Percentiles rank a stretch among this genome's conserved stretches.
Conservation (phyloP, 441 rosid species). For the Gossypium lobatum region DNA sequence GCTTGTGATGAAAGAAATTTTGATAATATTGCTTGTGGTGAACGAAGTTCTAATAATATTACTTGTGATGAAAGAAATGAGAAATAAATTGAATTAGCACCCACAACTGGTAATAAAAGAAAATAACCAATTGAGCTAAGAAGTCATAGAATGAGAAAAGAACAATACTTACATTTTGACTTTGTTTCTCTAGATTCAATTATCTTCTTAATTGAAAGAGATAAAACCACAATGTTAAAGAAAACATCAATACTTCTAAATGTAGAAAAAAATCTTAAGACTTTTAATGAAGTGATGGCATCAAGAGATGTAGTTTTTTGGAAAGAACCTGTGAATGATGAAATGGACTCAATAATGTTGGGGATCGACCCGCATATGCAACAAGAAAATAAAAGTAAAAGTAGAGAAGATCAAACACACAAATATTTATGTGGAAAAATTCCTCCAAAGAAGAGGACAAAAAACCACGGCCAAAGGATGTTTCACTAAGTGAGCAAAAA, state of each 20-base stretch:
- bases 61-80: background rate
- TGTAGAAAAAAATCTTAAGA: background rate
- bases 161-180: background rate
- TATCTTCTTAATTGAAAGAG: background rate
- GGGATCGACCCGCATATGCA: too few species aligned
- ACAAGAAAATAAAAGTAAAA: too few species aligned
- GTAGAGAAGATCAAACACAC: too few species aligned
- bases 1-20: too few species aligned
- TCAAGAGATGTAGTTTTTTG: background rate
- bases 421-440: too few species aligned
- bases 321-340: background rate
- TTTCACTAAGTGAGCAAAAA: too few species aligned
- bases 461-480: too few species aligned
- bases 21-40: background rate
- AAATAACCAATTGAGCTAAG: background rate
- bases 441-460: too few species aligned
- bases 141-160: background rate
- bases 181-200: background rate
- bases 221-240: background rate
- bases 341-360: background rate
- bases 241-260: background rate
- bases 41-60: background rate
- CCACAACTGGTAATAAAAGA: background rate
- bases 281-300: background rate
- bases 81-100: background rate